These are phyloP conservation scores for Fusarium tupiense DNA, from an alignment of 2,329 filamentous ascomycete genomes.

Conservation along the genomic window DNA sequence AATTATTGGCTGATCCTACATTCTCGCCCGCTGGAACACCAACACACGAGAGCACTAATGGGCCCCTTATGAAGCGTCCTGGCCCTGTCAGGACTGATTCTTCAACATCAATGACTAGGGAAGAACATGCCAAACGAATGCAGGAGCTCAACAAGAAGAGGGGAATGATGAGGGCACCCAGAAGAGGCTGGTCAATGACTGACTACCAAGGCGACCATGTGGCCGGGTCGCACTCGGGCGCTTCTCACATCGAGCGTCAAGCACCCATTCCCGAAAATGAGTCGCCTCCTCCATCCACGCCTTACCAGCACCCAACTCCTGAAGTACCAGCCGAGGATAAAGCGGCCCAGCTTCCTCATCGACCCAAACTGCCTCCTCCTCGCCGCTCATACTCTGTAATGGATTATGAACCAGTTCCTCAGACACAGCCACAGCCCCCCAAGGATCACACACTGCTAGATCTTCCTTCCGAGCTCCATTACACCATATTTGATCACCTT, in stretches of 20 bases:
- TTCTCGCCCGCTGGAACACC: constrained; percentile 41
- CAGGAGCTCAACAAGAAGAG: constrained; percentile 52
- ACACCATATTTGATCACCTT: constrained; percentile 68
- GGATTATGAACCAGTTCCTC: constrained; percentile 61
- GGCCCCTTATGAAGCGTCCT: constrained; percentile 33
- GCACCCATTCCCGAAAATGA: constrained; percentile 50
- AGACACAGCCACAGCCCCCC: constrained; percentile 59
- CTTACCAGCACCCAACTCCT: constrained; percentile 24
- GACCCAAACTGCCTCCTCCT: constrained; percentile 56
- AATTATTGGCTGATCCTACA: constrained; percentile 44
- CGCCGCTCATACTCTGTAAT: constrained; percentile 69
- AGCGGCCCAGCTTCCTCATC: constrained; percentile 38
- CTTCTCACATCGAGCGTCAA: constrained; percentile 42
- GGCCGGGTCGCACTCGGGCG: constrained; percentile 33
- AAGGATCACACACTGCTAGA: constrained; percentile 58
- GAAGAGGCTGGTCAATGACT: constrained; percentile 59
- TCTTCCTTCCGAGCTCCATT: constrained; percentile 69
- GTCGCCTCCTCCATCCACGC: constrained; percentile 14
- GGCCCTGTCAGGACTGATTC: constrained; percentile 38
- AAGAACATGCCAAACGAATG: constrained; percentile 54
- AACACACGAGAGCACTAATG: constrained; percentile 38
- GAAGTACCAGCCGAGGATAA: constrained; percentile 31
- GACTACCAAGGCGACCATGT: constrained; percentile 52
- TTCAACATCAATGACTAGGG: constrained; percentile 47
- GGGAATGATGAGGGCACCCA: constrained; percentile 51